These are phyloP conservation scores for Lagerstroemia speciosa DNA, from an alignment of 345 rosid genomes.

Conservation along the genomic window DNA sequence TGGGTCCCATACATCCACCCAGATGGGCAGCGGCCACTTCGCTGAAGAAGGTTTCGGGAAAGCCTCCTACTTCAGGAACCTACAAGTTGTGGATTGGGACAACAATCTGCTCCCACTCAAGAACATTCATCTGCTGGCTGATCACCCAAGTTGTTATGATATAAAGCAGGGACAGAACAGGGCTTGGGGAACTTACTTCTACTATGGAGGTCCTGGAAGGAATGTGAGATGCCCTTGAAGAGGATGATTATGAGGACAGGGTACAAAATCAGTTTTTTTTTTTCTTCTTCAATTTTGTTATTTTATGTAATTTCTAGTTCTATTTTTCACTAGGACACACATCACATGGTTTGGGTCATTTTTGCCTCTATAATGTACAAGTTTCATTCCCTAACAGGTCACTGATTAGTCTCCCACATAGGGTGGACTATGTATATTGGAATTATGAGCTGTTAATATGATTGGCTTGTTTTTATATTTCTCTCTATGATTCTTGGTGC, in stretches of 20 bases:
- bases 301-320: not conserved
- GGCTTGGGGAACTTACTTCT: constrained; percentile 92
- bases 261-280: not conserved
- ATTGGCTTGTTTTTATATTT: constrained; percentile 9
- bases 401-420: constrained; percentile 12
- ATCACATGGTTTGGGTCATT: constrained; percentile 11
- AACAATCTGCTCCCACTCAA: constrained; percentile 67
- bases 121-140: constrained; percentile 69
- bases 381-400: constrained; percentile 4
- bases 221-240: constrained; percentile 63
- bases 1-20: constrained; percentile 78
- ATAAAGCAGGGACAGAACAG: constrained; percentile 75
- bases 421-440: constrained; percentile 26
- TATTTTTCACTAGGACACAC: not conserved
- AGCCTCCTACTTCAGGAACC: constrained; percentile 84
- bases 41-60: constrained; percentile 79
- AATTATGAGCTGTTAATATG: constrained; percentile 26
- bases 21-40: constrained; percentile 98
- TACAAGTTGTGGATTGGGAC: constrained; percentile 95
- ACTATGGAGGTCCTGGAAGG: constrained; percentile 97
- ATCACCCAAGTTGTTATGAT: constrained; percentile 81
- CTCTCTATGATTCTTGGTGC: constrained; percentile 6
- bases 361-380: constrained; percentile 9
- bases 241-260: not conserved
- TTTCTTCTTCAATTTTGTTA: not conserved